Conservation (phyloP, 352 stramenopile genomes). For the Pythium monospermum region DNA sequence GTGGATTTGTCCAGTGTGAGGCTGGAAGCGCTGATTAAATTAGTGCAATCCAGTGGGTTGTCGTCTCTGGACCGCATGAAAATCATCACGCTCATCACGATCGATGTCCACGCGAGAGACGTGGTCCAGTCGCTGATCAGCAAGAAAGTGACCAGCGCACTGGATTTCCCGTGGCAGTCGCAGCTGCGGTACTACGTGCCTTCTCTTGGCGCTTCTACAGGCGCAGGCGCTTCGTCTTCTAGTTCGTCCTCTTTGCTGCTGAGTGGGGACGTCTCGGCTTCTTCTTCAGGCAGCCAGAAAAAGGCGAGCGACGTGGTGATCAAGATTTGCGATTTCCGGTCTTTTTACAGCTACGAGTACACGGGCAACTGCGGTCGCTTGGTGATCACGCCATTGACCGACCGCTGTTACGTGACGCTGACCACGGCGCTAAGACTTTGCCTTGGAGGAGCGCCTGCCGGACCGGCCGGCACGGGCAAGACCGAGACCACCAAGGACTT, state of each 20-base stretch:
- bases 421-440: slow-evolving; percentile 76
- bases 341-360: slow-evolving; percentile 96
- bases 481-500: slow-evolving; percentile 86
- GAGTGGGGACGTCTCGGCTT: too few relatives aligned
- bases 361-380: slow-evolving; percentile 91
- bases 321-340: slow-evolving; percentile 88
- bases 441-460: slow-evolving; percentile 70
- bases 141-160: slow-evolving; percentile 89
- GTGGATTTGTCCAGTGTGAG: slow-evolving; percentile 88
- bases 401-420: slow-evolving; percentile 83
- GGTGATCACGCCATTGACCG: slow-evolving; percentile 80
- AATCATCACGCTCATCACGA: slow-evolving; percentile 97
- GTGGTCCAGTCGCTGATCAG: slow-evolving; percentile 90
- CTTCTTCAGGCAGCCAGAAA: slow-evolving; percentile 2
- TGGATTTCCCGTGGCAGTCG: slow-evolving; percentile 94
- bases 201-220: too few relatives aligned
- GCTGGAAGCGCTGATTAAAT: slow-evolving; percentile 90
- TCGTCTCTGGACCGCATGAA: slow-evolving; percentile 78
- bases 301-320: slow-evolving; percentile 76
- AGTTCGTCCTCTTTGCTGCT: slow-evolving; percentile 9
- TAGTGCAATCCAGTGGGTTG: slow-evolving; percentile 84
- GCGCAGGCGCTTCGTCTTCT: slow-evolving; percentile 23
- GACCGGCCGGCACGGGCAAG: slow-evolving; percentile 81
- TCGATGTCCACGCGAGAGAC: slow-evolving; percentile 95
- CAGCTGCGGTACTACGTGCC: slow-evolving; percentile 93